Percentiles rank a stretch among this genome's conserved stretches.
These are phyloP conservation scores for Monosporascus sp. DNA, from an alignment of 2,329 filamentous ascomycete species.

Conservation along the genomic window DNA sequence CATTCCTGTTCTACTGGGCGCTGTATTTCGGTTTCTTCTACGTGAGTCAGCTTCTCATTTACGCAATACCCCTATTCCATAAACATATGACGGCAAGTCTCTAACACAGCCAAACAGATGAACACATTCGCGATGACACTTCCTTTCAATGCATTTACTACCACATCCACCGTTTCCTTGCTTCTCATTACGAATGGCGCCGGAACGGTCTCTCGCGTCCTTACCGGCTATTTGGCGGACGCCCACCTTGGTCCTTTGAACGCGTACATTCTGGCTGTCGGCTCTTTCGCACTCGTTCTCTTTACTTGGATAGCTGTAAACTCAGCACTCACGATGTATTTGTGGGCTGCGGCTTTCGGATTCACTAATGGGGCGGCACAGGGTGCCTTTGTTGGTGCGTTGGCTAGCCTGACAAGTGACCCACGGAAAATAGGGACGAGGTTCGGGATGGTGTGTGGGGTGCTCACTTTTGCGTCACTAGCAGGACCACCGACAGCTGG, in stretches of 20 bases:
- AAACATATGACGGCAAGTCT: constrained; percentile 1
- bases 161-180: constrained; percentile 45
- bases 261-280: constrained; percentile 42
- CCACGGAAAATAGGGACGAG: constrained; percentile 39
- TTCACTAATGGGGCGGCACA: constrained; percentile 37
- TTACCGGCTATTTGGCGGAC: constrained; percentile 50
- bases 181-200: constrained; percentile 53
- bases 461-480: constrained; percentile 36
- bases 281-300: constrained; percentile 40
- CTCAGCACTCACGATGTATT: constrained; percentile 33
- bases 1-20: constrained; percentile 40
- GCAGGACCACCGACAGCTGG: constrained; percentile 40
- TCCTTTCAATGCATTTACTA: constrained; percentile 37
- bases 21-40: constrained; percentile 50
- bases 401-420: constrained; percentile 37
- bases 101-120: constrained; percentile 15
- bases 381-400: constrained; percentile 33
- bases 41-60: constrained; percentile 20
- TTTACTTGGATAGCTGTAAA: constrained; percentile 51
- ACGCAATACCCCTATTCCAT: not conserved
- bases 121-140: constrained; percentile 22
- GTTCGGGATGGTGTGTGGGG: constrained; percentile 40
- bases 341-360: constrained; percentile 39
- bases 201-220: constrained; percentile 48
- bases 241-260: constrained; percentile 48